Percentiles rank a stretch among this genome's conserved stretches.
Evolutionary conservation across 2,329 filamentous ascomycete species (phyloP).

Genomic region (Cladosporium sp.): DNA sequence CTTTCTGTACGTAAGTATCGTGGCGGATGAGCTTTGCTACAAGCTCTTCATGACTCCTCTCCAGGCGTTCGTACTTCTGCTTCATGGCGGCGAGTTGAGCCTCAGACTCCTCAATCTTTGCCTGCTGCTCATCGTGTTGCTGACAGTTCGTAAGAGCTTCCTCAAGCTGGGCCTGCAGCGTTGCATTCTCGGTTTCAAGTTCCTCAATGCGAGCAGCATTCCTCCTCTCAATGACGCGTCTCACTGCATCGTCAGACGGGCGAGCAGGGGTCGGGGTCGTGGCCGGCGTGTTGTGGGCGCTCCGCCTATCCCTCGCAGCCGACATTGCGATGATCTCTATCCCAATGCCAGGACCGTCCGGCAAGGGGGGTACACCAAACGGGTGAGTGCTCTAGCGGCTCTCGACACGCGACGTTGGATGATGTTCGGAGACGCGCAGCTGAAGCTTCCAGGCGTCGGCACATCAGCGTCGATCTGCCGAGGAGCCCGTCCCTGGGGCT

Average conservation of each 20-base stretch:
- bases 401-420: no score
- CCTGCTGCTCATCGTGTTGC: constrained; percentile 19
- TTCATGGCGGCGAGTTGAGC: constrained; percentile 11
- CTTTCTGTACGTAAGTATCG: constrained; percentile 26
- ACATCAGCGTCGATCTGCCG: not conserved
- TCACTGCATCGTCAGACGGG: not conserved
- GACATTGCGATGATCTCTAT: not conserved
- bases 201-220: constrained; percentile 10
- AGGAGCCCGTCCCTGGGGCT: not conserved
- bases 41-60: constrained; percentile 29
- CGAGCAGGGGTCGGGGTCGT: not conserved
- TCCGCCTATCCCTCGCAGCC: not conserved
- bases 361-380: no score
- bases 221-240: constrained; percentile 1
- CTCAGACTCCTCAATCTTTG: not conserved
- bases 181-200: constrained; percentile 22
- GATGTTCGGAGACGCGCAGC: no score
- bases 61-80: constrained; percentile 20
- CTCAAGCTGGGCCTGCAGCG: constrained; percentile 21
- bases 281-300: not conserved
- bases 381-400: no score
- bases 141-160: constrained; percentile 25
- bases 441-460: not conserved
- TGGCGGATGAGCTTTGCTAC: constrained; percentile 13
- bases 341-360: no score